Conservation (phyloP, 345 rosid species). For the Garcia nutans region DNA sequence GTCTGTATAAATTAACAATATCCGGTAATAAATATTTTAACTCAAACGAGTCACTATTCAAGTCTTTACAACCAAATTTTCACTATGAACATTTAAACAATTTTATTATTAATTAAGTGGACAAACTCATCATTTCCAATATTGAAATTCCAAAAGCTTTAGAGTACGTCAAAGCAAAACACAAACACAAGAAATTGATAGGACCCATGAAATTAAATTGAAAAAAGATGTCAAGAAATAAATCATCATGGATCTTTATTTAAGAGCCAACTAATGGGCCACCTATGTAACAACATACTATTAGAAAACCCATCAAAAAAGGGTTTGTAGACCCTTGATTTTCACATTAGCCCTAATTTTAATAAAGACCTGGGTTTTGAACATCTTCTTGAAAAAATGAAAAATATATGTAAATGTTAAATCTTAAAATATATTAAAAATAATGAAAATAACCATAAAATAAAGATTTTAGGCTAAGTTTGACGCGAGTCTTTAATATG, state of each 20-base stretch:
- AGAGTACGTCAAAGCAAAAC: background rate
- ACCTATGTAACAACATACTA: constrained; percentile 3
- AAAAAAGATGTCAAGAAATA: constrained; percentile 5
- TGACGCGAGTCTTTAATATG: no score
- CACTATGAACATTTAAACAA: background rate
- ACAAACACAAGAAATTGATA: constrained; percentile 2
- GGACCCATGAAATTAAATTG: constrained; percentile 7
- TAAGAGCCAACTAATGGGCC: background rate
- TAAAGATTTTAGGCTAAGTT: no score
- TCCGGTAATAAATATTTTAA: background rate
- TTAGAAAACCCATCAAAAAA: constrained; percentile 13
- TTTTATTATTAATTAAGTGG: background rate
- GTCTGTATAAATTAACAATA: background rate
- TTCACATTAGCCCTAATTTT: no score
- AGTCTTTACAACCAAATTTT: background rate
- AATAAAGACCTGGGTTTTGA: no score
- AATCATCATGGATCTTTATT: background rate
- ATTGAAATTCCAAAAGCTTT: background rate
- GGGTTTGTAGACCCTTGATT: background rate
- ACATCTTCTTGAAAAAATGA: no score
- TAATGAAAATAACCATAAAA: no score
- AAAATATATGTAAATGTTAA: no score
- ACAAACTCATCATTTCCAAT: background rate
- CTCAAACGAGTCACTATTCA: background rate
- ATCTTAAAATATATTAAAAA: no score